Evolutionary conservation across 768 basidiomycete species (phyloP), one percentile per base, ranked within the genome.

Genomic region (Galerina sulciceps): DNA sequence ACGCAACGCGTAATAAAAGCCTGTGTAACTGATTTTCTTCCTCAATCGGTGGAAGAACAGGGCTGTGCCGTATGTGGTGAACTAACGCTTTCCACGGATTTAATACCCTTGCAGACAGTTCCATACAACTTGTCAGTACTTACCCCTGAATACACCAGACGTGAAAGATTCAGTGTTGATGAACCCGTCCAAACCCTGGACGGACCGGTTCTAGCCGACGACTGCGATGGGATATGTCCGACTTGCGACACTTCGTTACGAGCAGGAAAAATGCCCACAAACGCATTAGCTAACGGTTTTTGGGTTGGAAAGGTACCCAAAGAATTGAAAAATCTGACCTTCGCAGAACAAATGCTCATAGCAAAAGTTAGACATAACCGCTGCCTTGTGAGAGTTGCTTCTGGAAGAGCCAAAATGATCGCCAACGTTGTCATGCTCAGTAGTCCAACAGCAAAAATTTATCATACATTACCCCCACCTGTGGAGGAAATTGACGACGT

Each of bases 261-360:
- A 4, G 63, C 58, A 17, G 57, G 58, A 4, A 65, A 51, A 36
- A 52, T 65, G 3, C 74, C 76, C 3, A 36, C 53, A 1, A 40
- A 61, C 47, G 64, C 75, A 0, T 50, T 79, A 5, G 73, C 75
- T 0, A 76, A 74, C 63, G 69, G 72, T 1, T 41, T 75, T 1
- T 78, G 76, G 76, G 9, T 80, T 0, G 77, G 79, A 0, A 49
- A 69, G 2, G 67, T 77, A 1, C 78, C 75, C 2, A 9, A 34
- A 4, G 66, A 61, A 10, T 47, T 80, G 1, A 26, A 65, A 35
- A 43, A 59, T 2, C 57, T 79, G 1, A 69, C 42, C 3, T 75
- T 69, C 48, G 62, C 65, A 0, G 77, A 80, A 55, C 66, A 72
- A 26, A 38, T 64, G 9, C 37, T 67, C 22, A 58, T 67, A 11